Evolutionary conservation across 2,329 filamentous ascomycete genomes (phyloP).

Genomic region (Diaporthe vaccinii): DNA sequence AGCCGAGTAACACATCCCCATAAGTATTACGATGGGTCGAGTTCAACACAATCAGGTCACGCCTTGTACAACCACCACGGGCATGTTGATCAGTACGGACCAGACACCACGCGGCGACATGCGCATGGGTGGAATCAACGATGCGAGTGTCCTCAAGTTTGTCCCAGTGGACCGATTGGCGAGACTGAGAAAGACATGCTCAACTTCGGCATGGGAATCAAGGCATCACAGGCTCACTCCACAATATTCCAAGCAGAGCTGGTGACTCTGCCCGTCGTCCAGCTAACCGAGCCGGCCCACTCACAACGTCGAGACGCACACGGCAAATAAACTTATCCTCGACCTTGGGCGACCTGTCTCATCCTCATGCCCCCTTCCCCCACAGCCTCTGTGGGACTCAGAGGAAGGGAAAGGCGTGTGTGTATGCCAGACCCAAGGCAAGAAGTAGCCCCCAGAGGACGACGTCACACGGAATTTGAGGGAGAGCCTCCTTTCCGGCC

Average conservation of each 20-base stretch:
- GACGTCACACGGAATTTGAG: not conserved
- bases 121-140: not conserved
- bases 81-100: not conserved
- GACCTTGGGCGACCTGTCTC: not conserved
- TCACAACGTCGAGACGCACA: not conserved
- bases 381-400: not conserved
- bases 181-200: not conserved
- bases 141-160: not conserved
- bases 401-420: not conserved
- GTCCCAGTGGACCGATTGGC: not conserved
- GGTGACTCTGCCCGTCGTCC: not conserved
- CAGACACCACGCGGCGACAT: not conserved
- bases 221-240: not conserved
- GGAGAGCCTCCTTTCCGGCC: not conserved
- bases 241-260: not conserved
- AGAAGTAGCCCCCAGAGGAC: not conserved
- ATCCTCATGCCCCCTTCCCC: not conserved
- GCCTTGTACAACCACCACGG: not conserved
- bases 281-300: not conserved
- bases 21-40: not conserved
- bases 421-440: not conserved
- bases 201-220: not conserved
- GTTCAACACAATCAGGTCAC: not conserved
- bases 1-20: not conserved
- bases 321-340: not conserved